Conservation (phyloP, 495 filamentous ascomycete genomes). For the Xylaria nigripes region DNA sequence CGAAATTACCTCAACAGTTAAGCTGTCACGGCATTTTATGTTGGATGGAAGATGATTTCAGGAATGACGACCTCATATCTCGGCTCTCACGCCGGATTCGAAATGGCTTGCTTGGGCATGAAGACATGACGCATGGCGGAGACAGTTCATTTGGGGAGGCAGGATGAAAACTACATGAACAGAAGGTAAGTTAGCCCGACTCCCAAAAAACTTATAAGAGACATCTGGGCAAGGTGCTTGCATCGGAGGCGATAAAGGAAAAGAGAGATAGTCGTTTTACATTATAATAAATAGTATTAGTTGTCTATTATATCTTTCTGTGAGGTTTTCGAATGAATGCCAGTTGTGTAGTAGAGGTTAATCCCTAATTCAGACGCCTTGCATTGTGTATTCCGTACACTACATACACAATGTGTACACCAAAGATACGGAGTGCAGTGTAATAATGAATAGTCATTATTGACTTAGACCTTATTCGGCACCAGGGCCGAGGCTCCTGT, state of each 20-base stretch:
- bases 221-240: background rate
- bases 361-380: no score
- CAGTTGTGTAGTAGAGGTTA: no score
- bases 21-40: background rate
- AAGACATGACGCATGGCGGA: background rate
- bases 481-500: no score
- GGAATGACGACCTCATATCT: background rate
- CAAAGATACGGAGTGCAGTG: no score
- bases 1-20: slow-evolving; percentile 61
- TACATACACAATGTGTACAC: no score
- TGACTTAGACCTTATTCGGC: no score
- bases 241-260: background rate
- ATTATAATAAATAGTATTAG: slow-evolving; percentile 5
- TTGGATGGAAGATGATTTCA: background rate
- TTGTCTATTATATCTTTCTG: background rate
- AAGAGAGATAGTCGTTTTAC: background rate
- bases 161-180: background rate
- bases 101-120: background rate
- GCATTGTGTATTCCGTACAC: no score
- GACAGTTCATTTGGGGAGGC: background rate
- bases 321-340: background rate
- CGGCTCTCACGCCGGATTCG: background rate
- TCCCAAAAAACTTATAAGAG: background rate
- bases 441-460: no score
- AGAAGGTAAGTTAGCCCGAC: background rate